Evolutionary conservation across 2,329 filamentous ascomycete genomes (phyloP), one percentile per base, ranked within the genome.

Genomic region (Paracorniculantispora psalliotae): DNA sequence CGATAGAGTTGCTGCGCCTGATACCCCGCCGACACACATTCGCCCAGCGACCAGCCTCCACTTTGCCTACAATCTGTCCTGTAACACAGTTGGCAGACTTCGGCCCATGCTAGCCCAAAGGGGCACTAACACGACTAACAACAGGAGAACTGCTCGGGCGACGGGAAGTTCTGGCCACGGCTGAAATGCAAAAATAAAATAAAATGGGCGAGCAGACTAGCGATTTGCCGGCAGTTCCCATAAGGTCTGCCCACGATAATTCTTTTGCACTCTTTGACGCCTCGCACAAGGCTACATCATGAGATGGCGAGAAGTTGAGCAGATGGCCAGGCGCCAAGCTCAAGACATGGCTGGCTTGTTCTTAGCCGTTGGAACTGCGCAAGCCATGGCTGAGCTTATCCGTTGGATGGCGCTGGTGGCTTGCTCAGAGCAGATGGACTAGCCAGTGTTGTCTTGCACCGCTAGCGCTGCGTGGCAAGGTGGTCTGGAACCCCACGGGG

Each of bases 371-470:
- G 44, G 52, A 26, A 47, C 52, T 28, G 39, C 35, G 37, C 50
- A 56, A 53, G 59, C 52, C 59, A 57, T 60, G 59, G 59, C 53
- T 57, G 53, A 57, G 59, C 59, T 60, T 60, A 60, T 57, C 53
- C 59, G 58, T 44, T 37, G 37, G 57, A 47, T 59, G 49, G 41
- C 49, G 50, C 35, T 54, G 51, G 59, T 60, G 59, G 59, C 59
- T 51, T 60, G 53, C 39, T 33, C 28, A 51, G 46, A 57, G 26
- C 25, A 50, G 30, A 52, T 57, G 47, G 28, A 28, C 46, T 48
- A 57, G 37, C 46, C 12, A 26, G 25, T 35, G 28, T 30, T 44
- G 47, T 58, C 33, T 39, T 46, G 44, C 55, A 44, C 35, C 46
- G 46, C 46, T 57, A 39, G 47, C 28, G 56, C 56, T 50, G 46